phyloP scores from a whole-genome alignment of 345 rosid genomes.

The Rhizophora apiculata region DNA sequence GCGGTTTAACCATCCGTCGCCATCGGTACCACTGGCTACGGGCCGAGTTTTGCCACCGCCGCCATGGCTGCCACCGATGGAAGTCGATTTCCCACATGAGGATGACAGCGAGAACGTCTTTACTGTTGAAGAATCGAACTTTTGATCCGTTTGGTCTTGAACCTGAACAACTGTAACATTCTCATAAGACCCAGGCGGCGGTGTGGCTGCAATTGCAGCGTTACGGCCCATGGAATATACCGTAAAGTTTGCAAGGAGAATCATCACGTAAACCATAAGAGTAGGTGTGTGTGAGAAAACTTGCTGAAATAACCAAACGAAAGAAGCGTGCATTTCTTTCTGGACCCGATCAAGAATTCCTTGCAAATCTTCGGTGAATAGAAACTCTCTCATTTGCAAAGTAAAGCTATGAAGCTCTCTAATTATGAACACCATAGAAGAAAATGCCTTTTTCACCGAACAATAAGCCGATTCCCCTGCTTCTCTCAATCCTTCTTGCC shows the following conservation, averaged over 20 bases:
- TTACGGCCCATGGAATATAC: constrained; percentile 64
- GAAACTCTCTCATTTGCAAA: constrained; percentile 70
- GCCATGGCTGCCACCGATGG: constrained; percentile 57
- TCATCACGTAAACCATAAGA: constrained; percentile 87
- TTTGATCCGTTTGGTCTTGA: constrained; percentile 26
- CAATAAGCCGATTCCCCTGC: constrained; percentile 63
- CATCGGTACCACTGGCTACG: constrained; percentile 59
- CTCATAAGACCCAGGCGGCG: constrained; percentile 30
- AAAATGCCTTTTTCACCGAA: constrained; percentile 77
- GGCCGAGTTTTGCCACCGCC: constrained; percentile 70
- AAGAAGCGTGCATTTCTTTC: constrained; percentile 77
- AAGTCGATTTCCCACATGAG: constrained; percentile 43
- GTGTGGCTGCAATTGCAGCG: constrained; percentile 49
- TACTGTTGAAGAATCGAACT: constrained; percentile 46
- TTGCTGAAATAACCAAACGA: constrained; percentile 92
- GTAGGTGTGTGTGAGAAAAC: constrained; percentile 92
- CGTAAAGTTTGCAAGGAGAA: constrained; percentile 78
- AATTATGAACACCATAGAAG: constrained; percentile 93
- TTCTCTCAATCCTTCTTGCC: constrained; percentile 62
- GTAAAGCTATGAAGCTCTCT: constrained; percentile 71
- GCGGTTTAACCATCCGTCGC: constrained; percentile 54
- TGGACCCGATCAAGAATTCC: constrained; percentile 64
- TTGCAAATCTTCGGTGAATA: constrained; percentile 65
- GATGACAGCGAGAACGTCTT: constrained; percentile 51
- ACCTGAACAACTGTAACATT: constrained; percentile 23